A percentile compares a stretch with the other conserved stretches of the same genome.
phyloP scores from a whole-genome alignment of 139 green algal species.

The Volvox africanus region DNA sequence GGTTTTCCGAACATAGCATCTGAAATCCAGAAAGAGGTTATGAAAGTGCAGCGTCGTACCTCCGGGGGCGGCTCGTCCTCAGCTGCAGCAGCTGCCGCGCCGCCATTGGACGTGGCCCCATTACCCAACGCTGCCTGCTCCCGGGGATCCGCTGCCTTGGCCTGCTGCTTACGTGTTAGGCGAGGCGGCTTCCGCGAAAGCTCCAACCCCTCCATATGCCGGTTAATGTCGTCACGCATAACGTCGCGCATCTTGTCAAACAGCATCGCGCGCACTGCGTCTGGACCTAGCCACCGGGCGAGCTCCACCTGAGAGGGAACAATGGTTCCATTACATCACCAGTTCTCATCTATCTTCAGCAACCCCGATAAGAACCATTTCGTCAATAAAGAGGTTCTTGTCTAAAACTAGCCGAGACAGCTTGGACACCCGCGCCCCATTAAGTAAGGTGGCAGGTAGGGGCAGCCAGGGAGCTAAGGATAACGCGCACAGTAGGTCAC shows the following conservation, averaged over 20 bases:
- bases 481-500: no score
- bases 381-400: no score
- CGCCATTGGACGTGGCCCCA: not conserved
- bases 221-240: conserved; percentile 91
- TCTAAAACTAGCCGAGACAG: no score
- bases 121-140: not conserved
- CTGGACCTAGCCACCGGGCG: conserved; percentile 81
- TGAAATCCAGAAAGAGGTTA: not conserved
- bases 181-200: conserved; percentile 64
- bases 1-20: not conserved
- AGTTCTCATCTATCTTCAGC: no score
- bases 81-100: not conserved
- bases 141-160: conserved; percentile 42
- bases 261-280: conserved; percentile 79
- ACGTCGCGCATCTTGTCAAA: conserved; percentile 91
- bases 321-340: not conserved
- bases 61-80: conserved; percentile 38
- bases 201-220: conserved; percentile 30
- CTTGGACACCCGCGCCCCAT: no score
- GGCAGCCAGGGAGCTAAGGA: no score
- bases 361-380: no score
- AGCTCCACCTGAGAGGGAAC: conserved; percentile 77
- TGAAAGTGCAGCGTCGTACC: not conserved
- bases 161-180: conserved; percentile 79
- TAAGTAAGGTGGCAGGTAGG: no score